Evolutionary conservation across 345 rosid species (phyloP), one percentile per base, ranked within the genome.

Genomic region (Moringa oleifera): DNA sequence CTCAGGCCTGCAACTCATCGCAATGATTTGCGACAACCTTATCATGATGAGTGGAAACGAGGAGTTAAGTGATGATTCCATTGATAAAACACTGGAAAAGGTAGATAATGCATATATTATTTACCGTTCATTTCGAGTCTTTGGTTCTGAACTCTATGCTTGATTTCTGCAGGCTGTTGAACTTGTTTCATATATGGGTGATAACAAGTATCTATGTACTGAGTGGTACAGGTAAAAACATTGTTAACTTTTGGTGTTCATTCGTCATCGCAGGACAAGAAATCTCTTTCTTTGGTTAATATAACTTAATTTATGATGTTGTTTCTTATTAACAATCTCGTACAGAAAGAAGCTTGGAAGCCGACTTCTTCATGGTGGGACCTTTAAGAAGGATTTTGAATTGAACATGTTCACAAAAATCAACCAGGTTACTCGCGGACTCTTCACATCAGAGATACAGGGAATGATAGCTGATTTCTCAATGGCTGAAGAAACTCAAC

Each of bases 381-480:
- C 83, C 75, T 88, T 84, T 55, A 83, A 81, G 62, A 82, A 85
- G 56, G 90, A 83, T 51, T 86, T 82, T 51, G 95, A 85, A 68
- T 77, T 83, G 67, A 87, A 83, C 67, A 79, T 85, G 51, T 67
- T 85, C 65, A 79, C 95, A 36, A 87, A 87, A 70, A 64, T 87
- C 74, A 87, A 87, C 67, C 86, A 84, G 68, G 90, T 80, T 63
- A 85, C 82, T 23, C 90, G 95, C 31, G 86, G 86, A 22, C 95
- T 81, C 68, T 85, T 82, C 71, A 87, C 95, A 58, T 87, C 90
- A 62, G 81, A 84, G 80, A 87, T 87, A 86, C 90, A 87, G 72
- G 84, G 90, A 59, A 87, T 87, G 95, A 88, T 87, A 53, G 81
- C 81, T 6, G 90, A 87, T 80, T 67, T 87, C 76, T 83, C 86